phyloP scores from a whole-genome alignment of 441 rosid species.

The Arabidopsis hybrid region DNA sequence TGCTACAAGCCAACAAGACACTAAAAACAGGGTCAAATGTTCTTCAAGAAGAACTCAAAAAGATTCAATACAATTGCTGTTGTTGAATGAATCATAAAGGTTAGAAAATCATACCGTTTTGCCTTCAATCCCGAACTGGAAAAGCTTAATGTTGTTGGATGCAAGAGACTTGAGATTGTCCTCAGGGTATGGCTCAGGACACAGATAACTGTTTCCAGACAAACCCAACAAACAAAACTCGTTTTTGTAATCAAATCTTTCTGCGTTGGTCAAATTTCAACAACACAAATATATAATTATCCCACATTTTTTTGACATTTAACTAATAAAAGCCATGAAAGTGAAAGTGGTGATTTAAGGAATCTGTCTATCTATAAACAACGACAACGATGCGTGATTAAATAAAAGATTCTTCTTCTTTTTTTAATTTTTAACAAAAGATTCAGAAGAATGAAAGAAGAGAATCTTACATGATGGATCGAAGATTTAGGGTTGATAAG shows the following conservation, averaged over 20 bases:
- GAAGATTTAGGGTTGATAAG: constrained; percentile 69
- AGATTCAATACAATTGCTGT: neutral
- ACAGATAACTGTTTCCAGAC: constrained; percentile 76
- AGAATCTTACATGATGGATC: constrained; percentile 71
- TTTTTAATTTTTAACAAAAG: neutral
- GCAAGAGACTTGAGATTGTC: constrained; percentile 68
- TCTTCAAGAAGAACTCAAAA: neutral
- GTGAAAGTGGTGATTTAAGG: neutral
- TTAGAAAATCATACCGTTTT: constrained; percentile 62
- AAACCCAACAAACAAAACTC: constrained; percentile 20
- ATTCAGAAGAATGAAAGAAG: neutral
- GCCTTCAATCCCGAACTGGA: constrained; percentile 89
- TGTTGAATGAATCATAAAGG: neutral
- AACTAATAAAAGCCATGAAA: constrained; percentile 6
- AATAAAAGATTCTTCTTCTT: neutral
- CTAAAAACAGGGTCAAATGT: neutral
- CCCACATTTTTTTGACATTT: neutral
- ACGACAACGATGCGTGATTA: constrained; percentile 7
- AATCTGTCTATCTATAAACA: neutral
- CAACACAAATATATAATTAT: neutral
- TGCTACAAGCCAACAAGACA: neutral
- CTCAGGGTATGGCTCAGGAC: constrained; percentile 88
- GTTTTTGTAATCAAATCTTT: constrained; percentile 21
- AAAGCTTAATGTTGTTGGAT: constrained; percentile 65
- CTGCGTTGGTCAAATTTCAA: constrained; percentile 19